phyloP scores from a whole-genome alignment of 352 stramenopile species.

The Globisporangium solare region DNA sequence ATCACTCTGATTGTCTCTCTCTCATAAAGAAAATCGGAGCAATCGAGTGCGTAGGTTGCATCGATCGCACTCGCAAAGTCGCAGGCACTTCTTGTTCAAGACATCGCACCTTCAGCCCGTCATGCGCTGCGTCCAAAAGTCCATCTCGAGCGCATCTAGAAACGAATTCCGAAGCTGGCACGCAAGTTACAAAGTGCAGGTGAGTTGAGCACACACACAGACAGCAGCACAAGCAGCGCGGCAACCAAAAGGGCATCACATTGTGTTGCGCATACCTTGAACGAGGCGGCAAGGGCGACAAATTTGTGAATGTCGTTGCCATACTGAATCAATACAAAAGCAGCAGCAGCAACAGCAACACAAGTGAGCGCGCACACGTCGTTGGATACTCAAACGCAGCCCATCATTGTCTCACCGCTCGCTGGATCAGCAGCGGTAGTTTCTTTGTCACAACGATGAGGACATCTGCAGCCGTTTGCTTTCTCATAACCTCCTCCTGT shows the following conservation, averaged over 20 bases:
- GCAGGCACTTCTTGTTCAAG: no score
- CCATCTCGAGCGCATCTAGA: slow-evolving; percentile 29
- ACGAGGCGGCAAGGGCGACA: slow-evolving; percentile 25
- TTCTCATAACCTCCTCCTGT: slow-evolving; percentile 7
- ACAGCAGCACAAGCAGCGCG: no score
- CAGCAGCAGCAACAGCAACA: not conserved
- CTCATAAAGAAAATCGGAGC: not conserved
- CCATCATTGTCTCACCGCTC: no score
- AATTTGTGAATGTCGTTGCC: slow-evolving; percentile 32
- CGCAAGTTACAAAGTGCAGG: no score
- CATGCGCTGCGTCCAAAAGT: slow-evolving; percentile 43
- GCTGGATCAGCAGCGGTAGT: no score
- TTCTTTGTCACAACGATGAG: not conserved
- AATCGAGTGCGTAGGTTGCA: not conserved
- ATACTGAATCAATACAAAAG: slow-evolving; percentile 16
- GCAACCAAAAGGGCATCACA: not conserved
- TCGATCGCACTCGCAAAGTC: slow-evolving; percentile 22
- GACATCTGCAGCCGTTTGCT: slow-evolving; percentile 5
- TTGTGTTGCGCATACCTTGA: slow-evolving; percentile 20
- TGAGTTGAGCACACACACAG: no score
- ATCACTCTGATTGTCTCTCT: not conserved
- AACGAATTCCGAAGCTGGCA: slow-evolving; percentile 35
- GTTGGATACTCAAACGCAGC: not conserved
- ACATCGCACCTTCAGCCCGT: no score
- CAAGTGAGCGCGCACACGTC: no score